Evolutionary conservation across 495 filamentous ascomycete species (phyloP).

Genomic region (Neurospora tetrasperma): DNA sequence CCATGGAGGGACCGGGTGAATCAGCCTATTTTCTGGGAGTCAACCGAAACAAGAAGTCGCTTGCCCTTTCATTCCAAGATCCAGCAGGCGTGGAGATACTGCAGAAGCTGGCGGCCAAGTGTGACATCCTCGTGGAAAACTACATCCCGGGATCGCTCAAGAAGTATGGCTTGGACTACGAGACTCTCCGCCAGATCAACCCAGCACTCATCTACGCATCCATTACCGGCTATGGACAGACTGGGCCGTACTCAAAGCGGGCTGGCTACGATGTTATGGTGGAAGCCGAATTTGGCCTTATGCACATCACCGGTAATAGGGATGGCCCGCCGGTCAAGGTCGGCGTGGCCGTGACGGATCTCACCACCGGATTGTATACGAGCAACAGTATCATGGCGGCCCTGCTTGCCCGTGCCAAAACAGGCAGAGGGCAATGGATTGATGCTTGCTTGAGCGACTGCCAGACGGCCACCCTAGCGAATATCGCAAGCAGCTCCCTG

Average conservation of each 20-base stretch:
- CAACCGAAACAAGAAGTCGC: slow-evolving; percentile 93
- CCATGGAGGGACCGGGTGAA: slow-evolving; percentile 68
- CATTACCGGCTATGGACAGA: slow-evolving; percentile 71
- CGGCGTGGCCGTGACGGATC: slow-evolving; percentile 89
- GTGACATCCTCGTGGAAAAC: slow-evolving; percentile 93
- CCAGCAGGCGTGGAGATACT: slow-evolving; percentile 73
- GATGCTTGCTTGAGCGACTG: slow-evolving; percentile 87
- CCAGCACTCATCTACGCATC: slow-evolving; percentile 60
- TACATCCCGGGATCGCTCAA: slow-evolving; percentile 86
- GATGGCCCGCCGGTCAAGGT: slow-evolving; percentile 95
- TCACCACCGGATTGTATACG: slow-evolving; percentile 96
- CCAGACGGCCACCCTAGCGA: slow-evolving; percentile 84
- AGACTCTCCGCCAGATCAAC: slow-evolving; percentile 67
- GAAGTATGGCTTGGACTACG: slow-evolving; percentile 85
- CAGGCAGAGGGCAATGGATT: slow-evolving; percentile 70
- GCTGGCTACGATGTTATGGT: slow-evolving; percentile 99
- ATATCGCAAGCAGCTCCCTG: slow-evolving; percentile 84
- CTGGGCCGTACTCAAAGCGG: slow-evolving; percentile 77
- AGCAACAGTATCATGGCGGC: slow-evolving; percentile 95
- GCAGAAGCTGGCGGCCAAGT: slow-evolving; percentile 70
- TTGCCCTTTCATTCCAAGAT: slow-evolving; percentile 84
- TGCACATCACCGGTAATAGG: slow-evolving; percentile 89
- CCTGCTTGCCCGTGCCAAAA: slow-evolving; percentile 53
- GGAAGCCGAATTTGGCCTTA: slow-evolving; percentile 92
- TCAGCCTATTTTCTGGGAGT: slow-evolving; percentile 90